Evolutionary conservation across 1,284 basidiomycete genomes (phyloP), one percentile per base, ranked within the genome.

Genomic region (Microbotryum silenes-acaulis): DNA sequence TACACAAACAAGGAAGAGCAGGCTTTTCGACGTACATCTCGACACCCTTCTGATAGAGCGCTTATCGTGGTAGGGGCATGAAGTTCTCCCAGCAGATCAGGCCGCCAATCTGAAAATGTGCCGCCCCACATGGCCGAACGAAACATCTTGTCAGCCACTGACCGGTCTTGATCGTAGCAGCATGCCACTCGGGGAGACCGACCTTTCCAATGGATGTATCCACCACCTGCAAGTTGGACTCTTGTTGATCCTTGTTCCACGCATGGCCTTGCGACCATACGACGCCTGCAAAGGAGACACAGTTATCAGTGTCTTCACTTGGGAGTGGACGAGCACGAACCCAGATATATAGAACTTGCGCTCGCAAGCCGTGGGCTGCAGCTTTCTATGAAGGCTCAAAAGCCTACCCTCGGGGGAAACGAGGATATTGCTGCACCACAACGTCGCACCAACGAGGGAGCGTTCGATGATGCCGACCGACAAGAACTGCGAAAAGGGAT

Each of bases 61-160:
- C 70, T 45, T 74, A 73, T 21, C 78, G 65, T 6, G 75, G 72
- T 25, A 88, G 74, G 3, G 87, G 87, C 85, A 88, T 86, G 68
- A 85, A 85, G 72, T 88, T 87, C 72, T 88, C 85, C 85, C 86
- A 87, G 72, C 86, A 86, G 60, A 87, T 85, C 8, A 83, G 25
- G 18, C 61, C 61, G n/a, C 61, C 61, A 23, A 62, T 77, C 1
- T 82, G 82, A 12, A 16, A 16, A 37, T 37, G 9, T 37, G 37
- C 37, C 8, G 37, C 37, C 37, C 37, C 37, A 37, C 37, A 37
- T 37, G 9, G 37, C 37, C 37, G 12, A 8, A 1, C 2, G 37
- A 37, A 37, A 8, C 37, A 37, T 10, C 12, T 37, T 37, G 37
- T 37, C 37, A 37, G 14, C 37, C 14, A 12, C 14, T 37, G 37